Conservation (phyloP, 139 green algal species). For the Zygnema circumcarinatum region DNA sequence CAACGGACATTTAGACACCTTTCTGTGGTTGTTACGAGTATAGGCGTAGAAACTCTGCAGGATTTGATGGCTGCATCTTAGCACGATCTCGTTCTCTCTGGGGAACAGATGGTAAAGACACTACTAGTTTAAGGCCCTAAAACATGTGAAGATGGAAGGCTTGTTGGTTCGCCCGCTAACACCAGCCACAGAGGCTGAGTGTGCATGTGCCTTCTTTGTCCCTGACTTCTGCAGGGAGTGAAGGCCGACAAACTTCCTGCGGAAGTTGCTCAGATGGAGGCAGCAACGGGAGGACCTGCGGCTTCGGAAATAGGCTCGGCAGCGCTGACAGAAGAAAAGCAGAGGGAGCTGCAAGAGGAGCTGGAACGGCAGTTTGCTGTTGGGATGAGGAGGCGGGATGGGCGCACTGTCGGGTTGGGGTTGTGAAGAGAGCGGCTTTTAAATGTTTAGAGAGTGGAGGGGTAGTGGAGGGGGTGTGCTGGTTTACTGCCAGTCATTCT, state of each 20-base stretch:
- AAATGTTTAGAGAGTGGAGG: too few species aligned
- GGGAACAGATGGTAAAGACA: too few species aligned
- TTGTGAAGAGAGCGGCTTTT: constrained; percentile 32
- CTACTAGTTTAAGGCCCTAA: too few species aligned
- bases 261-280: not conserved
- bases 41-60: too few species aligned
- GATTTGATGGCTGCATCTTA: too few species aligned
- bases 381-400: constrained; percentile 39
- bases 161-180: not conserved
- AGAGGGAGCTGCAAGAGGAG: constrained; percentile 45
- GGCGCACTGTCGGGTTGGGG: constrained; percentile 49
- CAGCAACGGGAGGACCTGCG: not conserved
- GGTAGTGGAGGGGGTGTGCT: too few species aligned
- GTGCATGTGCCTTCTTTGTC: not conserved
- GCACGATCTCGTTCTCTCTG: too few species aligned
- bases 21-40: too few species aligned
- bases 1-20: too few species aligned
- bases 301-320: not conserved
- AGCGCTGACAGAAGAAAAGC: constrained; percentile 44
- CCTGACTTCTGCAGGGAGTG: constrained; percentile 7
- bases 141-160: too few species aligned
- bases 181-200: not conserved
- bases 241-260: not conserved
- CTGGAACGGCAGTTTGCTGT: constrained; percentile 44
- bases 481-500: too few species aligned